phyloP scores from a whole-genome alignment of 1,284 basidiomycete genomes.

The Ceratorhiza oryzae-sativae region DNA sequence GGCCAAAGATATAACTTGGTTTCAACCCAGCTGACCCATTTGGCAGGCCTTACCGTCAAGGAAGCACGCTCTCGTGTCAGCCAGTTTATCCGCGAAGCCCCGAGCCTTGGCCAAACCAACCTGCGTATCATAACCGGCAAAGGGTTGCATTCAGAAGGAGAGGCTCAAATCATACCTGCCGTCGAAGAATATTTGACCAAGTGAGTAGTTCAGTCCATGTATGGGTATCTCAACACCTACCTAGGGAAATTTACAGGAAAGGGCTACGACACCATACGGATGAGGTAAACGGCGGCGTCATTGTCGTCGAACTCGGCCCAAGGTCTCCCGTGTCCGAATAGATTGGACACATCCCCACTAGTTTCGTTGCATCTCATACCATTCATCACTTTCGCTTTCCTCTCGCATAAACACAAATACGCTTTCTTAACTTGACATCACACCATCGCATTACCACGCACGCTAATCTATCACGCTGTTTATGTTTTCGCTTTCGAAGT shows the following conservation, averaged over 20 bases:
- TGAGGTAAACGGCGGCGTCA: constrained; percentile 81
- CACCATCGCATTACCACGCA: no score
- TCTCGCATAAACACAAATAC: no score
- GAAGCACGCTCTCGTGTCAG: constrained; percentile 81
- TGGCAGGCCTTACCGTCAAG: constrained; percentile 78
- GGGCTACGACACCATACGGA: constrained; percentile 79
- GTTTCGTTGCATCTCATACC: no score
- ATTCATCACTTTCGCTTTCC: no score
- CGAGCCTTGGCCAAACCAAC: constrained; percentile 67
- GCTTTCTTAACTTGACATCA: no score
- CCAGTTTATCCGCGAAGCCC: constrained; percentile 70
- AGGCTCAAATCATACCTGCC: constrained; percentile 91
- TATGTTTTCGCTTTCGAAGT: no score
- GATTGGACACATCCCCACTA: no score
- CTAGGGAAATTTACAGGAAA: constrained; percentile 57
- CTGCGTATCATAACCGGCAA: constrained; percentile 84
- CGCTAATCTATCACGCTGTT: no score
- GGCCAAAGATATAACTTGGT: no score
- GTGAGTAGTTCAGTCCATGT: constrained; percentile 52
- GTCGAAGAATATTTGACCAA: constrained; percentile 86
- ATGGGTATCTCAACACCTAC: no score
- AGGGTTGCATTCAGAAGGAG: constrained; percentile 82
- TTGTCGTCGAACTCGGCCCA: constrained; percentile 74
- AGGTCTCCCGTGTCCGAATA: constrained; percentile 30
- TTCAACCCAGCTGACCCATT: not conserved